phyloP scores from a whole-genome alignment of 2,329 filamentous ascomycete species.

The Mycosphaerella arachidis region DNA sequence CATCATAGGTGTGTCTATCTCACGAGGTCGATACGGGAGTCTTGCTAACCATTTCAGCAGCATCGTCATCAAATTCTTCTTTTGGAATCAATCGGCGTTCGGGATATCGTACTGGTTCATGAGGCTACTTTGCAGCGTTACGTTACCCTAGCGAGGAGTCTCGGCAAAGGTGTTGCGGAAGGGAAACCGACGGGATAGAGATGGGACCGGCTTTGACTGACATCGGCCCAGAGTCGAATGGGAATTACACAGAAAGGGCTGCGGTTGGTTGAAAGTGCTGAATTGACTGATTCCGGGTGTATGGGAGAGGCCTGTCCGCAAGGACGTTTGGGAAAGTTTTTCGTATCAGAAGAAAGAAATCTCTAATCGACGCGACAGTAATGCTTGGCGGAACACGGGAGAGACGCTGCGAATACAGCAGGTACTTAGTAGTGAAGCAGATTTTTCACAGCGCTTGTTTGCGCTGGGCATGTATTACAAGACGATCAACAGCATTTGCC shows the following conservation, averaged over 20 bases:
- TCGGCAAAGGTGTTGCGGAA: slow-evolving; percentile 9
- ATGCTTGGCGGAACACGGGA: not conserved
- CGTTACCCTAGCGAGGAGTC: slow-evolving; percentile 28
- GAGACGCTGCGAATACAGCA: not conserved
- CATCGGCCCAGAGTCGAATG: slow-evolving; percentile 7
- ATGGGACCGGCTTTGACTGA: slow-evolving; percentile 7
- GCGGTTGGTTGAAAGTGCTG: not conserved
- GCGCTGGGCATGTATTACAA: slow-evolving; percentile 2
- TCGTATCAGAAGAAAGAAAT: not conserved
- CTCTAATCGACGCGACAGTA: slow-evolving; percentile 3
- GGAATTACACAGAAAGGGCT: not conserved
- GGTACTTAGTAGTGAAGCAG: not conserved
- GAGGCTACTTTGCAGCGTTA: slow-evolving; percentile 27
- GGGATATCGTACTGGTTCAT: slow-evolving; percentile 12
- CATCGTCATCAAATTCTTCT: not conserved
- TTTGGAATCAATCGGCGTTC: not conserved
- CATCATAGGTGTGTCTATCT: slow-evolving; percentile 25
- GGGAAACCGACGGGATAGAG: not conserved
- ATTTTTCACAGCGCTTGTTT: not conserved
- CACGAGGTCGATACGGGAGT: not conserved
- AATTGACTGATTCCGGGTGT: not conserved
- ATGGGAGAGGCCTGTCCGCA: slow-evolving; percentile 20
- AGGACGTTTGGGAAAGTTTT: slow-evolving; percentile 14
- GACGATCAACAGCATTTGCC: not conserved
- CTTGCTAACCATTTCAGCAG: not conserved